A percentile compares a stretch with the other conserved stretches of the same genome.
Conservation (phyloP, 208 protist genomes). For the Crithidia sp. region DNA sequence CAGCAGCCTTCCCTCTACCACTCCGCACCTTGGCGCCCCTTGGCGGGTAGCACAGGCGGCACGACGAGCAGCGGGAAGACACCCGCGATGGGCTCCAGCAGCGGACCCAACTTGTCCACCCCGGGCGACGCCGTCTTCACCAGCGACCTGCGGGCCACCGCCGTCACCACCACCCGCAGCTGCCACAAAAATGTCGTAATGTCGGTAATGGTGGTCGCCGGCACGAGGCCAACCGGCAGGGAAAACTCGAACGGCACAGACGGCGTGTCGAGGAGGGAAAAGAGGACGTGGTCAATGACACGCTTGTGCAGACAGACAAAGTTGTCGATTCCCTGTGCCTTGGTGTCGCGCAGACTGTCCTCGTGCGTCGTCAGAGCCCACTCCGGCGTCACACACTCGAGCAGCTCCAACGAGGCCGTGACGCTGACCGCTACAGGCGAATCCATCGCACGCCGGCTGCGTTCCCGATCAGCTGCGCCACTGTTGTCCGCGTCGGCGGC, state of each 20-base stretch:
- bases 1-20: not conserved
- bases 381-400: slow-evolving; percentile 36
- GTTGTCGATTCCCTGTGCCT: slow-evolving; percentile 27
- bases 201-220: slow-evolving; percentile 31
- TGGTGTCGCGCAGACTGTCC: slow-evolving; percentile 19
- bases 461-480: not conserved
- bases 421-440: slow-evolving; percentile 24
- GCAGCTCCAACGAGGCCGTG: slow-evolving; percentile 26
- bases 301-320: slow-evolving; percentile 32
- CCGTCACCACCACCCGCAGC: slow-evolving; percentile 28
- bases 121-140: slow-evolving; percentile 10
- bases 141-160: slow-evolving; percentile 23
- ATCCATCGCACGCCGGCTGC: slow-evolving; percentile 1
- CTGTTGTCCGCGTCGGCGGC: not conserved
- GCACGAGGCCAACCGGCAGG: slow-evolving; percentile 26
- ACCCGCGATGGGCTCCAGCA: slow-evolving; percentile 20
- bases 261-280: slow-evolving; percentile 29
- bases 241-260: slow-evolving; percentile 35
- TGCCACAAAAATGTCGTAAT: slow-evolving; percentile 37
- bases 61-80: slow-evolving; percentile 34
- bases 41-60: slow-evolving; percentile 17
- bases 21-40: slow-evolving; percentile 20
- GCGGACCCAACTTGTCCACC: slow-evolving; percentile 20
- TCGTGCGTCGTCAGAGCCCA: slow-evolving; percentile 18
- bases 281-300: slow-evolving; percentile 23